Percentiles rank a stretch among this genome's conserved stretches.
Evolutionary conservation across 2,329 filamentous ascomycete genomes (phyloP).

Genomic region (Ceratocystiopsis sp.): DNA sequence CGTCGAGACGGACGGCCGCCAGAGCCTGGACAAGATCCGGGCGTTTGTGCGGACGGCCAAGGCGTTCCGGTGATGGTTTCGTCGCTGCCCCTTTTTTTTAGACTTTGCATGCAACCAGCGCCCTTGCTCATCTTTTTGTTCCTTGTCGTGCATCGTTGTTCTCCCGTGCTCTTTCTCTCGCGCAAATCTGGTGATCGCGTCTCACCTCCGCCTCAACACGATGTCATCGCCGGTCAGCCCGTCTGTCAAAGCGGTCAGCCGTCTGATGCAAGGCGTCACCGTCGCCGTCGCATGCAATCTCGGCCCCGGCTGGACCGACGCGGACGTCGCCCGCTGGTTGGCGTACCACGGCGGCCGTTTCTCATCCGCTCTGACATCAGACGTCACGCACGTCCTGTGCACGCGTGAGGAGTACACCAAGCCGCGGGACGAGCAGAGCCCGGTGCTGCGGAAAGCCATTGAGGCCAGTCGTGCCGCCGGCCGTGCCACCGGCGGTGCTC

Average conservation of each 20-base stretch:
- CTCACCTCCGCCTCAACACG: no score
- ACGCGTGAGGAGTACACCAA: constrained; percentile 38
- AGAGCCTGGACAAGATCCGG: constrained; percentile 65
- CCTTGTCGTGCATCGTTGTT: no score
- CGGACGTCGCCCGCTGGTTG: constrained; percentile 51
- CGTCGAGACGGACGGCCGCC: constrained; percentile 68
- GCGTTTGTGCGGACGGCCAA: constrained; percentile 67
- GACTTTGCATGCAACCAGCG: no score
- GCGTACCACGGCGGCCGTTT: constrained; percentile 42
- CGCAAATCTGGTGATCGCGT: no score
- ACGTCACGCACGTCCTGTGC: constrained; percentile 58
- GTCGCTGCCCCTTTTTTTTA: no score
- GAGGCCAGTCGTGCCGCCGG: not conserved
- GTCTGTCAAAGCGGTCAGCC: no score
- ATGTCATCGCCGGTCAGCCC: no score
- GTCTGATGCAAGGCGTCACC: constrained; percentile 11
- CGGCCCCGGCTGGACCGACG: constrained; percentile 25
- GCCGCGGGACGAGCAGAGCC: constrained; percentile 1
- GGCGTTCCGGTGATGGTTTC: constrained; percentile 7
- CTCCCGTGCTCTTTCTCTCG: no score
- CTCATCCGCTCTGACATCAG: constrained; percentile 12
- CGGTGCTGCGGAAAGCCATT: not conserved
- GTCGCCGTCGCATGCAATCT: constrained; percentile 44
- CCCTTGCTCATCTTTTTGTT: no score
- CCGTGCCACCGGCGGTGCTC: not conserved